A percentile compares a stretch with the other conserved stretches of the same genome.
These are phyloP conservation scores for Favolaschia claudopus DNA, from an alignment of 768 basidiomycete genomes.

Conservation along the genomic window DNA sequence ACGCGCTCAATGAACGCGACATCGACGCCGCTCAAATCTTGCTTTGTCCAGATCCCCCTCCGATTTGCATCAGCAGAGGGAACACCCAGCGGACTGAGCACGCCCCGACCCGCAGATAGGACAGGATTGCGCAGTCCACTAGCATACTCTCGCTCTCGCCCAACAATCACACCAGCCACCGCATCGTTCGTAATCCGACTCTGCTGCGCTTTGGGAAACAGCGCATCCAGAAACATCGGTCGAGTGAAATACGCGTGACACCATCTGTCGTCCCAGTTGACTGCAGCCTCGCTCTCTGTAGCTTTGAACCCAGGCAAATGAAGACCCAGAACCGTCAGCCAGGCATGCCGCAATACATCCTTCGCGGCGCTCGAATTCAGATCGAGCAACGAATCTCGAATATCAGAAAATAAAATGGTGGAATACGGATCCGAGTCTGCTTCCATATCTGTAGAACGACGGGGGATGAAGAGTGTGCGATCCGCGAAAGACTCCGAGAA, in stretches of 20 bases:
- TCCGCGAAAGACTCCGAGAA: slow-evolving; percentile 62
- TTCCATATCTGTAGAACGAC: slow-evolving; percentile 59
- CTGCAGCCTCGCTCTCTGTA: slow-evolving; percentile 41
- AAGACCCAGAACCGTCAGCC: slow-evolving; percentile 76
- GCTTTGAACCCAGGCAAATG: slow-evolving; percentile 71
- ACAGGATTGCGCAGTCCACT: slow-evolving; percentile 68
- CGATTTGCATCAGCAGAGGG: slow-evolving; percentile 38
- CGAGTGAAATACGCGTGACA: slow-evolving; percentile 54
- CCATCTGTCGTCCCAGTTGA: slow-evolving; percentile 77
- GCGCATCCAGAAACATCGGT: slow-evolving; percentile 50
- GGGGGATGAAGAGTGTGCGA: slow-evolving; percentile 50
- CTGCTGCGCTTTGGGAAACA: slow-evolving; percentile 56
- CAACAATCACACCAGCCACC: slow-evolving; percentile 70
- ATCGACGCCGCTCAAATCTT: slow-evolving; percentile 63
- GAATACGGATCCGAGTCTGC: slow-evolving; percentile 72
- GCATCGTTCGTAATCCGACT: slow-evolving; percentile 61
- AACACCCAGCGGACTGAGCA: slow-evolving; percentile 62
- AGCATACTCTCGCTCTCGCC: slow-evolving; percentile 67
- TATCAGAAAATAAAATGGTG: slow-evolving; percentile 76
- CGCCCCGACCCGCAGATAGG: slow-evolving; percentile 67
- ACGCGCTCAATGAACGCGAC: slow-evolving; percentile 59
- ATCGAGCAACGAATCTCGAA: slow-evolving; percentile 63
- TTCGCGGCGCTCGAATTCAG: slow-evolving; percentile 54
- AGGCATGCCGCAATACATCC: slow-evolving; percentile 67
- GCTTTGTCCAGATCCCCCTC: slow-evolving; percentile 45